phyloP scores from a whole-genome alignment of 352 stramenopile species.

The Phytophthora constricta region DNA sequence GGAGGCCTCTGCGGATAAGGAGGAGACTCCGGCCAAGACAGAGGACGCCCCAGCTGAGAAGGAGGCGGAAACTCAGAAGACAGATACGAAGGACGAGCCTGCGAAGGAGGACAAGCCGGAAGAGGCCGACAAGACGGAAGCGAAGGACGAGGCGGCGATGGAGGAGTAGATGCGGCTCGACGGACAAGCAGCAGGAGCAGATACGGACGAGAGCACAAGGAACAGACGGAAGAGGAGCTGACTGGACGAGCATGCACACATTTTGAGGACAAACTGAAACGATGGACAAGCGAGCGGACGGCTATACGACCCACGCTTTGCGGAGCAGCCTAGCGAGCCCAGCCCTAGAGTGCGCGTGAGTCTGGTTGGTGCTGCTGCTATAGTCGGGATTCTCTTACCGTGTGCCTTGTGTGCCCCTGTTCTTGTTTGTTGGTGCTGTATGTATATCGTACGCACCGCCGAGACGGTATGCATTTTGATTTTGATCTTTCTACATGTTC shows the following conservation, averaged over 20 bases:
- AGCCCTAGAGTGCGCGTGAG: conserved; percentile 37
- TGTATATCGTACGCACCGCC: conserved; percentile 21
- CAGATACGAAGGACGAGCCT: conserved; percentile 30
- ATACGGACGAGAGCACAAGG: conserved; percentile 21
- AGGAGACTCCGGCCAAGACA: conserved; percentile 16
- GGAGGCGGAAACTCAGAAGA: conserved; percentile 18
- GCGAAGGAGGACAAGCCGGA: conserved; percentile 12
- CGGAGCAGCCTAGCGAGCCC: conserved; percentile 1
- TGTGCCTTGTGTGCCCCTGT: conserved; percentile 45
- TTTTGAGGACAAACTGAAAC: conserved; percentile 28
- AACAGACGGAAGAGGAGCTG: conserved; percentile 18
- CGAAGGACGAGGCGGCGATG: conserved; percentile 15
- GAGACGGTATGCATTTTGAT: conserved; percentile 44
- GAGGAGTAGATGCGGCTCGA: conserved; percentile 25
- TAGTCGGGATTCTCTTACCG: conserved; percentile 47
- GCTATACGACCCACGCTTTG: neutral
- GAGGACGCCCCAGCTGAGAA: no score
- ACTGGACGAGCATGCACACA: conserved; percentile 12
- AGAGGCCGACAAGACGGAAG: conserved; percentile 25
- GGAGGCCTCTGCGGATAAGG: conserved; percentile 20
- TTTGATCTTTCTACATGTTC: conserved; percentile 49
- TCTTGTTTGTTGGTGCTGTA: conserved; percentile 50
- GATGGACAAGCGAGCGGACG: conserved; percentile 18
- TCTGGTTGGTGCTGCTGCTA: conserved; percentile 44
- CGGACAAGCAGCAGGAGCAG: conserved; percentile 15